Conservation (phyloP, 2,329 filamentous ascomycete species). For the Pochonia chlamydosporia region DNA sequence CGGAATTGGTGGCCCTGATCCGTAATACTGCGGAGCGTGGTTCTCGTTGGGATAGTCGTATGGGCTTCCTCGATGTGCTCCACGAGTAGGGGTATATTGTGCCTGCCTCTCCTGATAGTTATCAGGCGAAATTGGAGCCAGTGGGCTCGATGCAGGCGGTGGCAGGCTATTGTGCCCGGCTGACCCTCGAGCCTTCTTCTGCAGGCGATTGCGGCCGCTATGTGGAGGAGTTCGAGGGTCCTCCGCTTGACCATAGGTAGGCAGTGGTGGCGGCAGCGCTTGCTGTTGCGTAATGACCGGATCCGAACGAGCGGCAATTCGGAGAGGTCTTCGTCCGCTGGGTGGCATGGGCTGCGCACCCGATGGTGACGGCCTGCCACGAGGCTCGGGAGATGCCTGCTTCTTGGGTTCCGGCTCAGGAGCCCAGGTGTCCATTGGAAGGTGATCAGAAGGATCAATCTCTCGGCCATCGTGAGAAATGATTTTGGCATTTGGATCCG, state of each 20-base stretch:
- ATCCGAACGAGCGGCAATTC: slow-evolving; percentile 44
- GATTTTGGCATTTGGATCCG: slow-evolving; percentile 61
- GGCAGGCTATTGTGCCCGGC: slow-evolving; percentile 29
- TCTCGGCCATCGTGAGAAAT: slow-evolving; percentile 70
- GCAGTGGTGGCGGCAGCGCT: slow-evolving; percentile 18
- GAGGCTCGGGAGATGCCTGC: slow-evolving; percentile 22
- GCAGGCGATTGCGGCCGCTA: slow-evolving; percentile 52
- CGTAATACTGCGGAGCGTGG: slow-evolving; percentile 34
- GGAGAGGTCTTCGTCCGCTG: slow-evolving; percentile 45
- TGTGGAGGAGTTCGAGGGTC: slow-evolving; percentile 27
- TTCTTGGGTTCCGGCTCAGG: slow-evolving; percentile 61
- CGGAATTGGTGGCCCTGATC: slow-evolving; percentile 52
- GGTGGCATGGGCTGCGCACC: slow-evolving; percentile 48
- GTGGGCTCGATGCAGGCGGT: slow-evolving; percentile 38
- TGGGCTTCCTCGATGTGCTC: slow-evolving; percentile 39
- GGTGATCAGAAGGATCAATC: slow-evolving; percentile 74
- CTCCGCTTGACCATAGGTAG: slow-evolving; percentile 23
- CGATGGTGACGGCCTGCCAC: slow-evolving; percentile 39
- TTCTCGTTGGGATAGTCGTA: slow-evolving; percentile 52
- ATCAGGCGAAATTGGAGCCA: slow-evolving; percentile 47
- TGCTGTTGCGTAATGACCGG: slow-evolving; percentile 31
- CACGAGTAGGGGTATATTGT: slow-evolving; percentile 25
- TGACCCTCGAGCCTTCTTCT: slow-evolving; percentile 53
- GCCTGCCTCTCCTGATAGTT: slow-evolving; percentile 42
- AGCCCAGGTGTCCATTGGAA: slow-evolving; percentile 72